These are phyloP conservation scores for Phialemoniopsis sp. DNA, from an alignment of 2,329 filamentous ascomycete genomes.

Conservation along the genomic window DNA sequence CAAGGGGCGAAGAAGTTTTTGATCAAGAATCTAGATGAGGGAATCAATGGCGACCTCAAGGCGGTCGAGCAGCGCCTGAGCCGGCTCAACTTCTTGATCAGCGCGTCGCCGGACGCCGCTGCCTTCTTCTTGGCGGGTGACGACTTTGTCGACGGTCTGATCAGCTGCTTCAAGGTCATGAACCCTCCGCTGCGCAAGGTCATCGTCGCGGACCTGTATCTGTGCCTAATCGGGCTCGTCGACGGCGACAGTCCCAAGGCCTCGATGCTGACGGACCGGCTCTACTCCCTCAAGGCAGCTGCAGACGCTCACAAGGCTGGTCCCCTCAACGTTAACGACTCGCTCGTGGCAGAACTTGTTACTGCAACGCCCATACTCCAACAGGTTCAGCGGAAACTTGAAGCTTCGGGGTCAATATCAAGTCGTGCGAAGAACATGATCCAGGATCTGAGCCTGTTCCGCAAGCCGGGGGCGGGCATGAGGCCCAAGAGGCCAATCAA, in stretches of 20 bases:
- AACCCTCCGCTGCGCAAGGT: slow-evolving; percentile 60
- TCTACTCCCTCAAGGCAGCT: slow-evolving; percentile 74
- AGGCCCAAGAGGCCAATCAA: slow-evolving; percentile 46
- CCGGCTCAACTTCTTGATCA: slow-evolving; percentile 59
- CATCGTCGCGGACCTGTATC: slow-evolving; percentile 69
- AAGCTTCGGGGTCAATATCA: slow-evolving; percentile 17
- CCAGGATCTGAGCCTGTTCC: slow-evolving; percentile 54
- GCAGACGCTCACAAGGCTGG: slow-evolving; percentile 60
- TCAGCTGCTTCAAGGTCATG: slow-evolving; percentile 60
- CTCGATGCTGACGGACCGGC: slow-evolving; percentile 74
- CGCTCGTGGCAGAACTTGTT: slow-evolving; percentile 76
- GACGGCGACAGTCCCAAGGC: slow-evolving; percentile 47
- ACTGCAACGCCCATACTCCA: slow-evolving; percentile 74
- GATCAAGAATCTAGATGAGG: slow-evolving; percentile 59
- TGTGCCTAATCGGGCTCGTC: slow-evolving; percentile 69
- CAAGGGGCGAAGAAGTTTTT: slow-evolving; percentile 57
- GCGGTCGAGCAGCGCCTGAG: slow-evolving; percentile 50
- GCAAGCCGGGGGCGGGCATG: slow-evolving; percentile 46
- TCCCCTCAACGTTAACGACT: slow-evolving; percentile 55
- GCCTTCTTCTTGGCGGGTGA: slow-evolving; percentile 74
- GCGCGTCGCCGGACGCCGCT: slow-evolving; percentile 51
- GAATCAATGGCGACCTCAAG: slow-evolving; percentile 49
- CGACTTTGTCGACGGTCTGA: slow-evolving; percentile 79
- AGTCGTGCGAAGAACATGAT: slow-evolving; percentile 58
- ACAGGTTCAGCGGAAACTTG: slow-evolving; percentile 52